Conservation (phyloP, 148 eudicot species). For the Cornus suecica region DNA sequence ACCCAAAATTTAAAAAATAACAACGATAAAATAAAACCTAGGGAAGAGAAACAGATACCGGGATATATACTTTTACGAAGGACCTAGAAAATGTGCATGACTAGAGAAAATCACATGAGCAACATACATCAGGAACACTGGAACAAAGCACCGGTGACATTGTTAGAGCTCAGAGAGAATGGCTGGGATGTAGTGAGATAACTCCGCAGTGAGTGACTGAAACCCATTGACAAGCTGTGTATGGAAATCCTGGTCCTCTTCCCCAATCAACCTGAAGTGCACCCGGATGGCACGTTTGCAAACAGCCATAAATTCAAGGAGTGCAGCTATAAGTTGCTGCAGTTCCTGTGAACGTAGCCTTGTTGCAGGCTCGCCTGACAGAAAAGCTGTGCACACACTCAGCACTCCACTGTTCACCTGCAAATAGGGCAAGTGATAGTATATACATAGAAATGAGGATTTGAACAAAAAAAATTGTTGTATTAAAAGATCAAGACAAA, state of each 20-base stretch:
- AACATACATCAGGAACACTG: constrained; percentile 6
- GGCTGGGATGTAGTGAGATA: constrained; percentile 98
- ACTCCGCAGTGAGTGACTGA: constrained; percentile 95
- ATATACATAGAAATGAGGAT: not conserved
- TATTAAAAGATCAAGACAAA: not conserved
- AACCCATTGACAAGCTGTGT: constrained; percentile 97
- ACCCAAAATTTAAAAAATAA: not conserved
- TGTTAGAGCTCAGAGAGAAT: constrained; percentile 87
- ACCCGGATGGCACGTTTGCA: constrained; percentile 97
- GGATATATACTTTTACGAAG: not conserved
- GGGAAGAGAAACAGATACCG: too few species aligned
- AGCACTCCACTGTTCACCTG: constrained; percentile 99
- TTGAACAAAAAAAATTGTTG: not conserved
- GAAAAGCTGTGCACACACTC: constrained; percentile 97
- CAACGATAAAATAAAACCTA: not conserved
- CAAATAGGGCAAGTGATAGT: constrained; percentile 6
- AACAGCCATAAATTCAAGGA: constrained; percentile 98
- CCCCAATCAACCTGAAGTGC: constrained; percentile 94
- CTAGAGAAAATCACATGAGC: not conserved
- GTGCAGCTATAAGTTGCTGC: constrained; percentile 97
- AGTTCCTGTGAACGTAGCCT: constrained; percentile 94
- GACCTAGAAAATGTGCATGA: not conserved
- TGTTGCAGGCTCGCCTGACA: constrained; percentile 97
- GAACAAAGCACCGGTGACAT: constrained; percentile 3
- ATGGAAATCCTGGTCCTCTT: constrained; percentile 98